Evolutionary conservation across 1,284 basidiomycete species (phyloP).

Genomic region (Sanghuangporus baumii): DNA sequence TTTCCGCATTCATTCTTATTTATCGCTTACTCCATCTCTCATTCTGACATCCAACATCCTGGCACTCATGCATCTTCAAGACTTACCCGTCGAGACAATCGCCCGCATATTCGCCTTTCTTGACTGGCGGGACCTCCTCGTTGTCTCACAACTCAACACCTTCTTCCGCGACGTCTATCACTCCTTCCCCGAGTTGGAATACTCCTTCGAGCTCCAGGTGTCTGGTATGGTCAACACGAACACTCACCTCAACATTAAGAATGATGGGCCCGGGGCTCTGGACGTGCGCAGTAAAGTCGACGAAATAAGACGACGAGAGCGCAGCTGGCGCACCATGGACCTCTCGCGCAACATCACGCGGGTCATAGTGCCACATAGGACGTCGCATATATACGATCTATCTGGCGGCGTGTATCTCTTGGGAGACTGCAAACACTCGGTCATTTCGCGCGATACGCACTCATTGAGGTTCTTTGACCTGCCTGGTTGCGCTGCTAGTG

Average conservation of each 20-base stretch:
- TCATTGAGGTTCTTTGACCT: slow-evolving; percentile 13
- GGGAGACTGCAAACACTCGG: slow-evolving; percentile 7
- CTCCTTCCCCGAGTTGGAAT: slow-evolving; percentile 3
- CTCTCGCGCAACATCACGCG: not conserved
- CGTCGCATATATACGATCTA: slow-evolving; percentile 17
- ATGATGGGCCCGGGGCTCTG: not conserved
- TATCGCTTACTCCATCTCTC: not conserved
- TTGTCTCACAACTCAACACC: slow-evolving; percentile 2
- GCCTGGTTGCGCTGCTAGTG: not conserved
- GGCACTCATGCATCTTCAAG: not conserved
- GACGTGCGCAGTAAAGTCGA: not conserved
- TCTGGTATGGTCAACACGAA: slow-evolving; percentile 7
- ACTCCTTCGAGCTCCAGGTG: slow-evolving; percentile 1
- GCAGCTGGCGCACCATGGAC: slow-evolving; percentile 8
- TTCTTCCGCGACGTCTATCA: slow-evolving; percentile 1
- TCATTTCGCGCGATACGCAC: slow-evolving; percentile 2
- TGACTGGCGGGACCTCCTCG: slow-evolving; percentile 4
- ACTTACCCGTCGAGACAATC: slow-evolving; percentile 9
- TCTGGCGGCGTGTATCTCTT: slow-evolving; percentile 15
- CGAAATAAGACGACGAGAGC: slow-evolving; percentile 4
- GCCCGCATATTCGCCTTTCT: slow-evolving; percentile 8
- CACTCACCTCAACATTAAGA: not conserved
- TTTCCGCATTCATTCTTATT: not conserved
- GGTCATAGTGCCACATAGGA: slow-evolving; percentile 7
- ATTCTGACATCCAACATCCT: not conserved